Evolutionary conservation across 257 asterid genomes (phyloP).

Genomic region (Nicotiana knightiana): DNA sequence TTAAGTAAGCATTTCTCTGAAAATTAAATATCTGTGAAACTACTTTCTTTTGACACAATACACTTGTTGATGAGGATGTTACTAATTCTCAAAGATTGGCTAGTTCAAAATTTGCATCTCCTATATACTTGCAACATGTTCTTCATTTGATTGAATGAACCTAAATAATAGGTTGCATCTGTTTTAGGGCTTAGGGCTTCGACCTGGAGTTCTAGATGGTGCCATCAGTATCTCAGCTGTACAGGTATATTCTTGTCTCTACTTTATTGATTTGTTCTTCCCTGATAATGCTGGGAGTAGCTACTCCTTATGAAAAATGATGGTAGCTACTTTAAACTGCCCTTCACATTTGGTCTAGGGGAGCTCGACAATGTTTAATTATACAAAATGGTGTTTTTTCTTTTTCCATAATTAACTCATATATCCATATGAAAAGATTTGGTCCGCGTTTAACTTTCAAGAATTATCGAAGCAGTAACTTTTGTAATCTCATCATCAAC

Average conservation of each 20-base stretch:
- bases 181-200: conserved; percentile 73
- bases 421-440: not conserved
- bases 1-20: not conserved
- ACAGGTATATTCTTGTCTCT: conserved; percentile 49
- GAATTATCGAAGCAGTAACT: not conserved
- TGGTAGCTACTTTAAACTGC: not conserved
- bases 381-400: not conserved
- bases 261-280: not conserved
- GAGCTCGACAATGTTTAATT: not conserved
- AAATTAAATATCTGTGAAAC: not conserved
- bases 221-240: conserved; percentile 96
- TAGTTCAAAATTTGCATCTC: not conserved
- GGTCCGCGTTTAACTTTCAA: not conserved
- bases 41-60: not conserved
- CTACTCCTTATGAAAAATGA: not conserved
- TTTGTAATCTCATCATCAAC: not conserved
- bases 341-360: not conserved
- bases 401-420: not conserved
- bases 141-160: not conserved
- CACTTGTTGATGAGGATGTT: not conserved
- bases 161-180: not conserved
- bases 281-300: not conserved
- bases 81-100: not conserved
- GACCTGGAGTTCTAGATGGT: conserved; percentile 86
- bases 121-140: not conserved